A percentile compares a stretch with the other conserved stretches of the same genome.
These are phyloP conservation scores for Furcasterigmium furcatum DNA, from an alignment of 2,329 filamentous ascomycete species.

Conservation along the genomic window DNA sequence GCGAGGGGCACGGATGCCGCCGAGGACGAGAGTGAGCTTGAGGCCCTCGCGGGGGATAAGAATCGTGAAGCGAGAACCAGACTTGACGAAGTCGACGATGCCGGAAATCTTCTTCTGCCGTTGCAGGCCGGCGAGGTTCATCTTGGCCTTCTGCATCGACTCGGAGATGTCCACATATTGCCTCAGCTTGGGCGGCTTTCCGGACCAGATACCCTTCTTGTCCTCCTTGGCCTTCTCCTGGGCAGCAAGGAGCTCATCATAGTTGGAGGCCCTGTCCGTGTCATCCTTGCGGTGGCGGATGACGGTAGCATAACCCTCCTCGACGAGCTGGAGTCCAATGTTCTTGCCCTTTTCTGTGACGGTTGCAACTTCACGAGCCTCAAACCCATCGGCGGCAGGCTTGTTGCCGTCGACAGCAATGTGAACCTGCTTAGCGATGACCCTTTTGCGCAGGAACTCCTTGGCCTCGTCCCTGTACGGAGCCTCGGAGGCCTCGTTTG, in stretches of 20 bases:
- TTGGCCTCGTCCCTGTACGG: slow-evolving; percentile 93
- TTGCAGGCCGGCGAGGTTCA: slow-evolving; percentile 82
- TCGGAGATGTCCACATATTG: slow-evolving; percentile 89
- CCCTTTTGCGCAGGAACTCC: slow-evolving; percentile 87
- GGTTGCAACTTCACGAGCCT: slow-evolving; percentile 92
- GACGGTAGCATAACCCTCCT: slow-evolving; percentile 89
- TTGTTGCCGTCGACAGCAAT: slow-evolving; percentile 88
- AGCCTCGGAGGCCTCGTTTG: slow-evolving; percentile 79
- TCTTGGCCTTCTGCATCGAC: slow-evolving; percentile 90
- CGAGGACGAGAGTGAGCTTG: slow-evolving; percentile 88
- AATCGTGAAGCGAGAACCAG: slow-evolving; percentile 90
- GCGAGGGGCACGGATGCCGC: slow-evolving; percentile 85
- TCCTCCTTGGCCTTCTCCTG: slow-evolving; percentile 82
- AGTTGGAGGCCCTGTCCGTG: slow-evolving; percentile 88
- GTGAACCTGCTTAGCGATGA: slow-evolving; percentile 95
- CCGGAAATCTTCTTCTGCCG: slow-evolving; percentile 90
- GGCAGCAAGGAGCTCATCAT: slow-evolving; percentile 80
- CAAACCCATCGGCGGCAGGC: slow-evolving; percentile 84
- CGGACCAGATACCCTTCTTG: slow-evolving; percentile 92
- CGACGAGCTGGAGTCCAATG: slow-evolving; percentile 78
- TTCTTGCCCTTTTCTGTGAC: slow-evolving; percentile 83
- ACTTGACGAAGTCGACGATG: slow-evolving; percentile 95
- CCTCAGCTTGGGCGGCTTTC: slow-evolving; percentile 80
- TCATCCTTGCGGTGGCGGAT: slow-evolving; percentile 95
- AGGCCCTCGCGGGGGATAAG: slow-evolving; percentile 88